These are phyloP conservation scores for Cryptococcus hybrid DNA, from an alignment of 1,284 basidiomycete species.

Conservation along the genomic window DNA sequence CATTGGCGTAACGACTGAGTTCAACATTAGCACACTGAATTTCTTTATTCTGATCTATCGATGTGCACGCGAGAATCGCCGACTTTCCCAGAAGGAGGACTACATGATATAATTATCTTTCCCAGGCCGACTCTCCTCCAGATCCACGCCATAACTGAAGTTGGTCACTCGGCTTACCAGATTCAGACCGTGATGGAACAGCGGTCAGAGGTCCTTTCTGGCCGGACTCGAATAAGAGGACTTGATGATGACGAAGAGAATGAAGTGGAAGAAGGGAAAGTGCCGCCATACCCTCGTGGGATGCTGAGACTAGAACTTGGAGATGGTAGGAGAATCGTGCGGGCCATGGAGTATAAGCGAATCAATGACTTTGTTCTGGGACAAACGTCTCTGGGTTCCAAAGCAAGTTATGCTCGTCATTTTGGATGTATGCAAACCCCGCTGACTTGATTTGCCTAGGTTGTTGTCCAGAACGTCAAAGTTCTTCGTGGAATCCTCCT, in stretches of 20 bases:
- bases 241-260: conserved; percentile 37
- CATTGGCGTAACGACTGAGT: too few relatives aligned
- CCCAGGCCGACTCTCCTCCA: conserved; percentile 36
- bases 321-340: conserved; percentile 39
- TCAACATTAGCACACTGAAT: conserved; percentile 27
- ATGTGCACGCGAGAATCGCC: conserved; percentile 27
- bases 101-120: conserved; percentile 31
- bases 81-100: conserved; percentile 12
- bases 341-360: conserved; percentile 45
- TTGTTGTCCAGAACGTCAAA: conserved; percentile 35
- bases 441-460: conserved; percentile 18
- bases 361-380: conserved; percentile 35
- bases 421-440: too few relatives aligned
- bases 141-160: conserved; percentile 37
- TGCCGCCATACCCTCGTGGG: conserved; percentile 44
- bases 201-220: conserved; percentile 43
- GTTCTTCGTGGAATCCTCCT: conserved; percentile 28
- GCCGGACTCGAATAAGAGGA: conserved; percentile 38
- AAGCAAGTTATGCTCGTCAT: conserved; percentile 24
- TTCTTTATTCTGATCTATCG: conserved; percentile 33
- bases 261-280: conserved; percentile 27
- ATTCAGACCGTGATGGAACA: conserved; percentile 42
- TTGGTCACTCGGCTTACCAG: conserved; percentile 43
- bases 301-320: conserved; percentile 44
- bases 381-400: conserved; percentile 44